Percentiles rank a stretch among this genome's conserved stretches.
These are phyloP conservation scores for Alnus glutinosa DNA, from an alignment of 306 rosid genomes.

Conservation along the genomic window DNA sequence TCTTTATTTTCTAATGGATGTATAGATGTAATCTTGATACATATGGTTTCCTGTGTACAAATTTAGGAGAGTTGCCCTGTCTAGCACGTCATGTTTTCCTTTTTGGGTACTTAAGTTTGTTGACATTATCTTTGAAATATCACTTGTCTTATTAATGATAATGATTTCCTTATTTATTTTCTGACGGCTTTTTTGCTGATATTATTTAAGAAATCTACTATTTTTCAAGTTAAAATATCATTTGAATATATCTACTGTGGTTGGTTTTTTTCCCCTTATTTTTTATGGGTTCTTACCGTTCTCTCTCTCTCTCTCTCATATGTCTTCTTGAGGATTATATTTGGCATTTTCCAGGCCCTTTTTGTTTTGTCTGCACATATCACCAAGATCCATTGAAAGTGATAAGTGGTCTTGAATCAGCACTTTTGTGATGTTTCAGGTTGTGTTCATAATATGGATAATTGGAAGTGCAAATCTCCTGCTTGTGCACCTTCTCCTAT, in stretches of 20 bases:
- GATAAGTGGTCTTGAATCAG: slow-evolving; percentile 7
- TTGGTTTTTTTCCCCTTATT: not conserved
- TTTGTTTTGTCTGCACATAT: not conserved
- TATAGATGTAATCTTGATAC: not conserved
- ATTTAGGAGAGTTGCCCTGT: not conserved
- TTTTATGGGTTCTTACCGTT: not conserved
- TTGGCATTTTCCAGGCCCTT: not conserved
- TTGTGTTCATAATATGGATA: slow-evolving; percentile 47
- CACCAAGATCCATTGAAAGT: slow-evolving; percentile 8
- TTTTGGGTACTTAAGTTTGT: not conserved
- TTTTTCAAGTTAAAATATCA: not conserved
- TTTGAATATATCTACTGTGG: not conserved
- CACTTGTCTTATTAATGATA: not conserved
- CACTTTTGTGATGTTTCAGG: slow-evolving; percentile 41
- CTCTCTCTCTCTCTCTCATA: not conserved
- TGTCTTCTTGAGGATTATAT: not conserved
- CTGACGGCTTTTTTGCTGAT: not conserved
- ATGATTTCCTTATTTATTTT: not conserved
- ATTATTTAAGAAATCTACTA: not conserved
- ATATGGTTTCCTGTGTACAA: not conserved
- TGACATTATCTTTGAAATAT: not conserved
- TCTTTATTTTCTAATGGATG: not conserved
- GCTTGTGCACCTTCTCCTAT: slow-evolving; percentile 42
- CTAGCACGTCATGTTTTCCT: not conserved
- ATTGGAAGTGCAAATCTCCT: slow-evolving; percentile 52